Evolutionary conservation across 371 early-diverging fungal species (phyloP).

Genomic region (Capillidium heterosporum): DNA sequence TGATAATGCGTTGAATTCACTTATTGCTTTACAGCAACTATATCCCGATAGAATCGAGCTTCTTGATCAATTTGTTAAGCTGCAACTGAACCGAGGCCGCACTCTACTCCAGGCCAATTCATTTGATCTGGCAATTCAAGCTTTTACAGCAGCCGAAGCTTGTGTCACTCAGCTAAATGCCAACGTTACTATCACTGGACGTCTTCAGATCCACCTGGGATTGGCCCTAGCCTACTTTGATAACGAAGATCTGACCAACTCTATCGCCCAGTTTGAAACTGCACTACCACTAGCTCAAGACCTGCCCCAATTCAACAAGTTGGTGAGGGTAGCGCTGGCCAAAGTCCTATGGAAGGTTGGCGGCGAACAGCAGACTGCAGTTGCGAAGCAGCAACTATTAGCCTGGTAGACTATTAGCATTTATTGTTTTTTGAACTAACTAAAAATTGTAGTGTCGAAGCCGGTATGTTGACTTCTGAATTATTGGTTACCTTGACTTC

Average conservation of each 20-base stretch:
- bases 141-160: constrained; percentile 13
- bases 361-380: constrained; percentile 46
- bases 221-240: constrained; percentile 64
- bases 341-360: constrained; percentile 81
- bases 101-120: constrained; percentile 29
- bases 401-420: constrained; percentile 11
- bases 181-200: constrained; percentile 8
- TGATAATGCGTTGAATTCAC: neutral
- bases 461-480: too few relatives aligned
- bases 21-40: neutral
- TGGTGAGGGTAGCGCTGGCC: constrained; percentile 48
- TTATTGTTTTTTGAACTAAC: constrained; percentile 10
- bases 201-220: constrained; percentile 33
- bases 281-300: constrained; percentile 35
- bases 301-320: constrained; percentile 22
- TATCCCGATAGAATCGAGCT: neutral
- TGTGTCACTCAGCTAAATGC: constrained; percentile 11
- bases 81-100: constrained; percentile 34
- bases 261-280: constrained; percentile 47
- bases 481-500: too few relatives aligned
- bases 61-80: constrained; percentile 11
- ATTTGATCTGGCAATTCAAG: constrained; percentile 23
- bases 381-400: constrained; percentile 68
- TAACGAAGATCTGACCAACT: constrained; percentile 35
- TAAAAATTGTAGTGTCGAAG: neutral